Conservation (phyloP, 2,329 filamentous ascomycete genomes). For the Annulohypoxylon truncatum region DNA sequence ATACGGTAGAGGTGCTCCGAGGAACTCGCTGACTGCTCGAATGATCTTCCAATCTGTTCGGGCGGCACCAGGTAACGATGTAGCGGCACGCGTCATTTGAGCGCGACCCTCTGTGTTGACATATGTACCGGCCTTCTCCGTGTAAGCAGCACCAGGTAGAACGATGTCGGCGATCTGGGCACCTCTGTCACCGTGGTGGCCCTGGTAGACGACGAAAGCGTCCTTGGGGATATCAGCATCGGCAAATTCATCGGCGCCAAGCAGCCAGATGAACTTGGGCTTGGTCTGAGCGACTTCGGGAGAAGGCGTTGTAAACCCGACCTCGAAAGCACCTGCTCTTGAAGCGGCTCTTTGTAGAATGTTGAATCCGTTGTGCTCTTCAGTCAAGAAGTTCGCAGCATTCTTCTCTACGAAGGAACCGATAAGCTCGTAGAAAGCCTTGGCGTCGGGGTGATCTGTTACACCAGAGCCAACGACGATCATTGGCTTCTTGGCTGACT, state of each 20-base stretch:
- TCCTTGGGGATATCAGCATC: conserved; percentile 91
- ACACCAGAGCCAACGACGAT: conserved; percentile 94
- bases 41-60: conserved; percentile 99
- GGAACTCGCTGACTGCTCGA: conserved; percentile 89
- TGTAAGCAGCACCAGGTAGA: conserved; percentile 94
- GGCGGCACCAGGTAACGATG: conserved; percentile 86
- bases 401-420: conserved; percentile 95
- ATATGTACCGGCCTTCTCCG: conserved; percentile 95
- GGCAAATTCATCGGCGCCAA: conserved; percentile 92
- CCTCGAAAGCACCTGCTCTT: conserved; percentile 91
- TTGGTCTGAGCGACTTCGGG: conserved; percentile 82
- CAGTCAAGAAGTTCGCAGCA: conserved; percentile 84
- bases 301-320: conserved; percentile 92
- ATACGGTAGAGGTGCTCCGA: conserved; percentile 87
- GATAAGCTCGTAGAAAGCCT: conserved; percentile 91
- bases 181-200: conserved; percentile 94
- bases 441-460: conserved; percentile 89
- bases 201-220: conserved; percentile 97
- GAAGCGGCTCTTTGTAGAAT: conserved; percentile 94
- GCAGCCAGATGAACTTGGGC: conserved; percentile 96
- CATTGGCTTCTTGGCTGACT: conserved; percentile 90
- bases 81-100: conserved; percentile 92
- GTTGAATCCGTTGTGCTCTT: conserved; percentile 98
- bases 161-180: conserved; percentile 94
- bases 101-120: conserved; percentile 98